Percentiles rank a stretch among this genome's conserved stretches.
These are phyloP conservation scores for rapeseed (Brassica napus) DNA, from an alignment of 345 rosid genomes.

Conservation along the genomic window Da-Ae NC_063448.1:3385001-3385500, in stretches of 20 bases:
- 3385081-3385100: constrained; percentile 6
- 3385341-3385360: constrained; percentile 26
- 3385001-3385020: constrained; percentile 6
- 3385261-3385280: constrained; percentile 37
- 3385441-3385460: constrained; percentile 48
- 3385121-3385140: background rate
- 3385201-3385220: constrained; percentile 9
- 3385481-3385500: constrained; percentile 38
- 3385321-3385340: constrained; percentile 24
- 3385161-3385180: constrained; percentile 18
- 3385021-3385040: background rate
- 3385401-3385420: constrained; percentile 41
- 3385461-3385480: constrained; percentile 49
- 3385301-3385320: constrained; percentile 35
- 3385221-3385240: constrained; percentile 27
- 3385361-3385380: constrained; percentile 38
- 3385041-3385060: constrained; percentile 9
- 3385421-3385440: constrained; percentile 43
- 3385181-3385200: constrained; percentile 10
- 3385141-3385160: constrained; percentile 20
- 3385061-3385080: constrained; percentile 3
- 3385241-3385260: constrained; percentile 29
- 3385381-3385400: constrained; percentile 29
- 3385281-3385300: constrained; percentile 40
- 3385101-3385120: constrained; percentile 8